Conservation (phyloP, 1,284 basidiomycete species). For the Cutaneotrichosporon mucoides region DNA sequence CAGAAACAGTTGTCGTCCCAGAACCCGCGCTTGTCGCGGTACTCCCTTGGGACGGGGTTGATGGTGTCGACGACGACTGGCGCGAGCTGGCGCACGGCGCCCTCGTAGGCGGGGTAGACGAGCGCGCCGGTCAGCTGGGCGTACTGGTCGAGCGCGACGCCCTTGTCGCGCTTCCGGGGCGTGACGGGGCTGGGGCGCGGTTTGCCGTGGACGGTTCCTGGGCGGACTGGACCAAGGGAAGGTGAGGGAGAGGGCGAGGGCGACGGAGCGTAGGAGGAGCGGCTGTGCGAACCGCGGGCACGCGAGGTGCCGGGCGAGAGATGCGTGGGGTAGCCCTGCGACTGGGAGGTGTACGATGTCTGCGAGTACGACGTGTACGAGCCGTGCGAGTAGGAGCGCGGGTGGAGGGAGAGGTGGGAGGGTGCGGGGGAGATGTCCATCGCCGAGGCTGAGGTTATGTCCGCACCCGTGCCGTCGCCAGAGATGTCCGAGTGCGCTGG, state of each 20-base stretch:
- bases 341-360: too few species aligned
- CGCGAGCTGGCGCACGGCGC: background rate
- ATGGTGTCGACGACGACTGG: background rate
- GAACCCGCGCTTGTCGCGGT: conserved; percentile 1
- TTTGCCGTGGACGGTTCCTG: background rate
- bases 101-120: conserved; percentile 1
- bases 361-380: too few species aligned
- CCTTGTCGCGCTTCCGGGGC: background rate
- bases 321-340: too few species aligned
- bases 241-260: background rate
- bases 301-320: too few species aligned
- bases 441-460: too few species aligned
- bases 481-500: background rate
- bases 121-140: background rate
- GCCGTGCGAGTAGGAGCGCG: background rate
- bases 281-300: background rate
- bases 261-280: background rate
- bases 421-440: background rate
- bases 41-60: conserved; percentile 2
- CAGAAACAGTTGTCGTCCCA: background rate
- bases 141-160: background rate
- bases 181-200: background rate
- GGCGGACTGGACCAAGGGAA: background rate
- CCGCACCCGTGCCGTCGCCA: background rate
- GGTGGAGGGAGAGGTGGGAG: too few species aligned